Conservation (phyloP, 768 basidiomycete species). For the Saitozyma podzolica region DNA sequence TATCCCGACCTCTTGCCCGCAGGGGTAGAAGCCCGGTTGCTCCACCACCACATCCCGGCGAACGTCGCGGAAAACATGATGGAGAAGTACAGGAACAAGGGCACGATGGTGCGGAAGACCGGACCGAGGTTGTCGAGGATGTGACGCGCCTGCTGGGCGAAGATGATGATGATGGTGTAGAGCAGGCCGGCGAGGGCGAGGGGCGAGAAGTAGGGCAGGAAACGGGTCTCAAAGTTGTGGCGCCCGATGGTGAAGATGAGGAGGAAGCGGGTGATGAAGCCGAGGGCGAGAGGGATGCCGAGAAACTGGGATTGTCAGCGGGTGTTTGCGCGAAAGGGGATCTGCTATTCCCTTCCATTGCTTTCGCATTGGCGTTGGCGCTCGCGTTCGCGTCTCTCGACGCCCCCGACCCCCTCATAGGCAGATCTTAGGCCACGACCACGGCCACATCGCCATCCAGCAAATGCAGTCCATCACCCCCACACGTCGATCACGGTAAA, state of each 20-base stretch:
- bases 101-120: slow-evolving; percentile 78
- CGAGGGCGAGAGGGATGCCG: slow-evolving; percentile 75
- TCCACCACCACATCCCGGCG: slow-evolving; percentile 59
- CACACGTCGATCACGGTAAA: too few relatives aligned
- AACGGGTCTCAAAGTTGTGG: slow-evolving; percentile 60
- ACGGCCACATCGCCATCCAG: too few relatives aligned
- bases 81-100: slow-evolving; percentile 71
- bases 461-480: too few relatives aligned
- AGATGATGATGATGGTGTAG: slow-evolving; percentile 62
- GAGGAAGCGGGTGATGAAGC: slow-evolving; percentile 66
- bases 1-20: slow-evolving; percentile 71
- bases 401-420: too few relatives aligned
- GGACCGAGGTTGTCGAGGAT: slow-evolving; percentile 72
- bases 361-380: too few relatives aligned
- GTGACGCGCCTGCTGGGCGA: slow-evolving; percentile 57
- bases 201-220: slow-evolving; percentile 70
- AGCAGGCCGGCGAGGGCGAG: slow-evolving; percentile 72
- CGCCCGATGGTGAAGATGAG: slow-evolving; percentile 58
- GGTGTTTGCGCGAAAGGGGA: neutral
- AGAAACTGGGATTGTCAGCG: slow-evolving; percentile 58
- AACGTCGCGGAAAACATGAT: slow-evolving; percentile 74
- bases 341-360: neutral
- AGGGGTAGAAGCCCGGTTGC: slow-evolving; percentile 56
- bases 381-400: too few relatives aligned
- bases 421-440: too few relatives aligned